Conservation (phyloP, 2,329 filamentous ascomycete species). For the Colletotrichum orchidophilum region DNA sequence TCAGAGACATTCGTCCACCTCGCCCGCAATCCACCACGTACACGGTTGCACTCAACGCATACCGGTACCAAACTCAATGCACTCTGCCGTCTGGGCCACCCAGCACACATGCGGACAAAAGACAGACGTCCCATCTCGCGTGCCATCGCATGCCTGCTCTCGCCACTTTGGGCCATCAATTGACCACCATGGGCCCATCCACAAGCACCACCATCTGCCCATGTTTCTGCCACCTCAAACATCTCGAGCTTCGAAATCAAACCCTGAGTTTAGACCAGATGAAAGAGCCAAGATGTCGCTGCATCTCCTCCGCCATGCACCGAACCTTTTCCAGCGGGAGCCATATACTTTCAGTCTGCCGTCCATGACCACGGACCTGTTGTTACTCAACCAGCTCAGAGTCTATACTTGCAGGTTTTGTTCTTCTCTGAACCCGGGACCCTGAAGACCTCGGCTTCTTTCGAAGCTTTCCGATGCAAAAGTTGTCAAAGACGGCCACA, state of each 20-base stretch:
- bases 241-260: conserved; percentile 20
- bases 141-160: conserved; percentile 25
- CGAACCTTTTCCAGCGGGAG: conserved; percentile 14
- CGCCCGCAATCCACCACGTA: neutral
- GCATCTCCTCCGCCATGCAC: neutral
- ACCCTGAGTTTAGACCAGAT: conserved; percentile 19
- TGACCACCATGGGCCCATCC: conserved; percentile 23
- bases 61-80: conserved; percentile 21
- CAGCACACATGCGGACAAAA: neutral
- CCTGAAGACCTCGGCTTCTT: neutral
- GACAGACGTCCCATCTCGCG: conserved; percentile 27
- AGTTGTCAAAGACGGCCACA: neutral
- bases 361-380: neutral
- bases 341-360: neutral
- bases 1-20: conserved; percentile 24
- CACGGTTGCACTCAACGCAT: conserved; percentile 6
- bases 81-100: conserved; percentile 8
- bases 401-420: neutral
- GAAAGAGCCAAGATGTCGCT: neutral
- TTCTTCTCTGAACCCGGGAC: neutral
- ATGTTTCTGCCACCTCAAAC: conserved; percentile 30
- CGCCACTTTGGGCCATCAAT: conserved; percentile 14
- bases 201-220: conserved; percentile 27
- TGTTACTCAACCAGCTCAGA: neutral
- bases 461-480: neutral